Evolutionary conservation across 352 stramenopile genomes (phyloP), one percentile per base, ranked within the genome.

Genomic region (Saprolegnia diclina): DNA sequence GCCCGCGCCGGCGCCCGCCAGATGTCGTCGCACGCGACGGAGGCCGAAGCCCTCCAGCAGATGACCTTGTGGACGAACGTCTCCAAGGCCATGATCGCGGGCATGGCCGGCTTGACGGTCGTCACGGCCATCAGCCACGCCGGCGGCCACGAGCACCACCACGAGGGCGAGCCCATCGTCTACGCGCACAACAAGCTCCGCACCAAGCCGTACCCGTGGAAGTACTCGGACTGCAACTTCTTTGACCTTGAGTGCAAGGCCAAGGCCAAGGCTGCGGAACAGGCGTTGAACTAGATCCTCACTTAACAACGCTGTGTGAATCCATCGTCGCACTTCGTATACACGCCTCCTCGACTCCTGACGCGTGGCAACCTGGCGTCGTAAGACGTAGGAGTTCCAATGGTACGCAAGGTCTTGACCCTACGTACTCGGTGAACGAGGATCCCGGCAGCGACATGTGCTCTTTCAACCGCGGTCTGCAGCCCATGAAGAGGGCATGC

Each of bases 131-230:
- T 82, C 62, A 75, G 79, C 63, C 75, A 84, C 73, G 71, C 75
- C 16, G 56, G 52, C 67, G 73, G 73, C 57, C 52, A 76, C 67
- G 79, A 89, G 71, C 77, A 81, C 45, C 79, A 91, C 77, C 74
- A 92, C 40, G 74, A 92, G 45, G 32, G 48, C 57, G 77, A 89
- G 63, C 74, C 68, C 29, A 80, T 81, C 4, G 78, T 77, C 56
- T 94, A 80, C 76, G 76, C 84, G 44, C 91, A 94, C 82, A 83
- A 92, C 73, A 94, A 91, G 78, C 79, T 94, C 64, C 86, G 86
- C 76, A 94, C 76, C 74, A 94, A 94, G 78, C 86, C 86, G 26
- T 94, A 86, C 77, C 86, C 86, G 69, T 94, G 86, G 86, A 67
- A 85, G 42, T 84, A 86, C 66, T 81, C 86, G 66, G 66, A 83